Evolutionary conservation across 2,329 filamentous ascomycete genomes (phyloP), one percentile per base, ranked within the genome.

Genomic region (Xylariaceae sp.): DNA sequence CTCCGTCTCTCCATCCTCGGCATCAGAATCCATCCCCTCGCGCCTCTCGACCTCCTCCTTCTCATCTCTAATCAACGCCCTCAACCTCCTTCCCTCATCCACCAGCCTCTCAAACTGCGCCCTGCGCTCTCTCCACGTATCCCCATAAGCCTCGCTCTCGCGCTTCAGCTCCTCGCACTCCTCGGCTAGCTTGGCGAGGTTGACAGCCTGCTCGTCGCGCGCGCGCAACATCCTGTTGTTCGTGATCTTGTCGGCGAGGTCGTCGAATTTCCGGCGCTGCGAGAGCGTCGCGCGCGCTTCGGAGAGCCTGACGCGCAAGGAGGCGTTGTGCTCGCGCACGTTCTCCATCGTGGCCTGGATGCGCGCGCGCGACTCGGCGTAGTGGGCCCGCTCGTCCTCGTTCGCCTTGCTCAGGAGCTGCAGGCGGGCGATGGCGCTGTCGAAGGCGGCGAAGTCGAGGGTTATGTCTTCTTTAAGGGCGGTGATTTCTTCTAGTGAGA

Each of bases 31-130:
- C 81, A 89, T 89, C 22, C 88, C 89, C 65, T 94, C 89, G 44
- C 89, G 79, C 34, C 88, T 76, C 67, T 95, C 90, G 0, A 93
- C 88, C 67, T 95, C 90, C 64, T 95, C 91, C 69, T 95, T 95
- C 73, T 96, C 92, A 60, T 95, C 91, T 49, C 90, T 83, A 60
- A 97, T 95, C 64, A 94, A 76, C 39, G 88, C 77, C 47, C 91
- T 75, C 64, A 97, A 76, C 53, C 88, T 77, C 79, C 87, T 86
- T n/a, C 89, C 89, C 70, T 96, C 92, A 48, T 91, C 87, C 63
- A 95, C 87, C 59, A 97, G 91, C 45, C 82, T 79, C 47, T 85
- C 87, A 66, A 96, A 95, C 67, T 95, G 89, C 56, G 89, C 86
- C 51, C 86, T 75, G 32, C 92, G 77, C 67, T 95, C 90, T 34